Evolutionary conservation across 148 eudicot species (phyloP), one percentile per base, ranked within the genome.

Genomic region (Chenopodium berlandieri): DNA sequence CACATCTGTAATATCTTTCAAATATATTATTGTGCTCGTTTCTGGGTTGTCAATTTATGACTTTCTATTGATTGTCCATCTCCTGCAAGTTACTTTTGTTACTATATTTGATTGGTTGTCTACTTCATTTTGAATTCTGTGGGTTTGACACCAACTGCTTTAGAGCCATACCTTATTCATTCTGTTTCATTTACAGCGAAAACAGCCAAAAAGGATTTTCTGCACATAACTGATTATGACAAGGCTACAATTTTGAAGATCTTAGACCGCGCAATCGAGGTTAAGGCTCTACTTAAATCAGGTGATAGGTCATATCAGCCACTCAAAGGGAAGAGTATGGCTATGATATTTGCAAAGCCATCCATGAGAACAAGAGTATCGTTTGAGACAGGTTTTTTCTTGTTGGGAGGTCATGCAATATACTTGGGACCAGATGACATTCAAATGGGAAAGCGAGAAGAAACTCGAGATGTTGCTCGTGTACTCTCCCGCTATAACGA

Each of bases 361-460:
- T 96, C 99, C 76, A 96, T 96, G 99, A 87, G 99, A 83, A 96
- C 99, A 66, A 86, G 99, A 48, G 99, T 96, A 84, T 96, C 99
- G 20, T 96, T 96, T 83, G 99, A 96, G 88, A 94, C 99, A 12
- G 99, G 99, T 14, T 96, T 96, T 85, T 88, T 81, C 86, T 87
- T 92, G 91, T 90, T 96, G 80, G 99, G 99, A 77, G 99, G 99
- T 31, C 99, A 94, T 89, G 99, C 98, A 52, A 77, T 96, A 73
- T 96, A 92, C 88, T 85, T 96, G 85, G 97, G 99, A 32, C 97
- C 99, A 31, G 73, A 96, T 84, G 99, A 96, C 86, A 96, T 96
- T 86, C 98, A 96, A 78, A 96, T 96, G 99, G 99, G 99, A 47
- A 96, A 94, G 89, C 87, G 99, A 62, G 99, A 96, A 88, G 99